phyloP scores from a whole-genome alignment of 805 yeast genomes.

The Yarrowia sp. region DNA sequence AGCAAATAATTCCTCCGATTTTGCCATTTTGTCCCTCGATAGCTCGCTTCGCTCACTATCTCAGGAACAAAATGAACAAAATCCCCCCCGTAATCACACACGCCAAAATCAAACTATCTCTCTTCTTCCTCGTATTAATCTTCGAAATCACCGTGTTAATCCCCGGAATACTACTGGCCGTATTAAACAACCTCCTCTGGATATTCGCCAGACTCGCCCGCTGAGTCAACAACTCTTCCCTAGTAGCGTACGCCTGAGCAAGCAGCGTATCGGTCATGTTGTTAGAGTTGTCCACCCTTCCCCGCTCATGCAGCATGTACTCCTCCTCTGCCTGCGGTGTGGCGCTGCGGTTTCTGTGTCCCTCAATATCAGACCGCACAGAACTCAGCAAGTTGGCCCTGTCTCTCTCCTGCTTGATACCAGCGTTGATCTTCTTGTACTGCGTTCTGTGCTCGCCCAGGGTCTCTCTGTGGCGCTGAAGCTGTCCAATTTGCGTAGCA shows the following conservation, averaged over 20 bases:
- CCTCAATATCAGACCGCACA: constrained; percentile 80
- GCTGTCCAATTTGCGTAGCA: constrained; percentile 78
- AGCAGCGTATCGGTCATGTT: constrained; percentile 78
- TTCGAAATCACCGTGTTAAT: constrained; percentile 73
- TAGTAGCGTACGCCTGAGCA: constrained; percentile 84
- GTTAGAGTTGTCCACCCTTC: constrained; percentile 74
- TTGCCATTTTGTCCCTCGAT: too few species aligned
- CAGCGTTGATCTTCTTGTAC: constrained; percentile 62
- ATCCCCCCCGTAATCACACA: constrained; percentile 75
- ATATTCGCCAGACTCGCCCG: constrained; percentile 68
- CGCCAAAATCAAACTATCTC: constrained; percentile 87
- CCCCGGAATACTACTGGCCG: constrained; percentile 81
- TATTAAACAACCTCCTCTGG: constrained; percentile 64
- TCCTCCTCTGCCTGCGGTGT: constrained; percentile 59
- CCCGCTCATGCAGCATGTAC: constrained; percentile 79
- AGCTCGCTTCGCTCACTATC: constrained; percentile 41
- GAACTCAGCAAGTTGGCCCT: constrained; percentile 73
- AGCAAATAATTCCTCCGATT: too few species aligned
- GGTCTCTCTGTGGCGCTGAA: constrained; percentile 80
- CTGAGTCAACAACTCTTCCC: constrained; percentile 84
- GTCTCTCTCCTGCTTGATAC: constrained; percentile 76
- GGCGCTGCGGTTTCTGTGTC: constrained; percentile 59
- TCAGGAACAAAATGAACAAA: constrained; percentile 65
- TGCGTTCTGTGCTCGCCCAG: constrained; percentile 72
- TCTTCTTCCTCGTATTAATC: constrained; percentile 85